Percentiles rank a stretch among this genome's conserved stretches.
These are phyloP conservation scores for Ensete ventricosum DNA, from an alignment of 176 grass and related monocot species.

Conservation along the genomic window DNA sequence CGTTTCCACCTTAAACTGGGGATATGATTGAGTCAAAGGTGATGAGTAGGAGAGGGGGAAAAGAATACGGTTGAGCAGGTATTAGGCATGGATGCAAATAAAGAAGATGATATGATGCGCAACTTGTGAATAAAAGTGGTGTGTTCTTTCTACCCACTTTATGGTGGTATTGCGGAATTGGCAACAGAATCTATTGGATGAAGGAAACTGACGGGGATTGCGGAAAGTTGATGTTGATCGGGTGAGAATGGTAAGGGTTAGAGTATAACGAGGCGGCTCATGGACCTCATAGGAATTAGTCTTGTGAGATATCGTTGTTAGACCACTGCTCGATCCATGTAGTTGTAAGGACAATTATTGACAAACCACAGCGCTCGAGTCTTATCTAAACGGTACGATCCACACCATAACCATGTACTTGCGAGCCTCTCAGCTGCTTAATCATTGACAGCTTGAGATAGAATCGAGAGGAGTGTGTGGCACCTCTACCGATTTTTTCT, in stretches of 20 bases:
- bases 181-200: not conserved
- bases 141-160: not conserved
- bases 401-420: not conserved
- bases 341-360: conserved; percentile 1
- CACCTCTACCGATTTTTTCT: no score
- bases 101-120: not conserved
- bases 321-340: not conserved
- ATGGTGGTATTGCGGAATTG: not conserved
- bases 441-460: not conserved
- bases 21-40: not conserved
- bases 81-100: no score
- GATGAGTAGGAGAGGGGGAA: not conserved
- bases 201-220: not conserved
- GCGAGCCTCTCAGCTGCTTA: not conserved
- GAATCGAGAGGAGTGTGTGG: not conserved
- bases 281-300: not conserved
- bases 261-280: not conserved
- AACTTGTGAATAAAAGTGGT: not conserved
- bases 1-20: not conserved
- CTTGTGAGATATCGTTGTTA: not conserved
- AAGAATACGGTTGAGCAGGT: no score
- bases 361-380: not conserved
- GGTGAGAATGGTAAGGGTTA: not conserved
- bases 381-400: not conserved
- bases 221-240: not conserved